phyloP scores from a whole-genome alignment of 305 asterid genomes.

The Fraxinus albicans region DNA sequence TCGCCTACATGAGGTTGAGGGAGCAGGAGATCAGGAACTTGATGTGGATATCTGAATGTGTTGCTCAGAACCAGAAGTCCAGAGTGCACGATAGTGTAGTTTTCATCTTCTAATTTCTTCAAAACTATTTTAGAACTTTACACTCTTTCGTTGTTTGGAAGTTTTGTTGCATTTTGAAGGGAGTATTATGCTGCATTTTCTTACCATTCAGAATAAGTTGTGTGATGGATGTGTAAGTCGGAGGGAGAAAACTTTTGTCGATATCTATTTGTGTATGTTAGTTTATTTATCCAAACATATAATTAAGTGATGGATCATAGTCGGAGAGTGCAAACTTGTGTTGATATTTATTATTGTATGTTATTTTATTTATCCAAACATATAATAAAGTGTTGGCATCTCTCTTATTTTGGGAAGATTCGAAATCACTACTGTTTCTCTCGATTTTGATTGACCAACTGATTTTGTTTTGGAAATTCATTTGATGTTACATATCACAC shows the following conservation, averaged over 20 bases:
- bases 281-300: background rate
- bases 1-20: slow-evolving; percentile 88
- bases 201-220: background rate
- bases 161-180: background rate
- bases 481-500: too few relatives aligned
- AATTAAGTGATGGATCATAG: background rate
- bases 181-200: background rate
- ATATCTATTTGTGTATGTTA: background rate
- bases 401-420: background rate
- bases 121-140: background rate
- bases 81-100: background rate
- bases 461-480: too few relatives aligned
- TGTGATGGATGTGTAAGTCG: background rate
- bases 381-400: background rate
- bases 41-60: slow-evolving; percentile 99
- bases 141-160: background rate
- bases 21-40: slow-evolving; percentile 98
- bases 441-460: too few relatives aligned
- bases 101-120: background rate
- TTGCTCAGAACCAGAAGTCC: slow-evolving; percentile 47
- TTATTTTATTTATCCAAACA: background rate
- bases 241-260: background rate
- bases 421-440: too few relatives aligned
- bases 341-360: background rate
- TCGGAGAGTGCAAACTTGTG: background rate